Base-by-base conservation (phyloP, 106 monocot genomes). In the Allium sativum region DNA sequence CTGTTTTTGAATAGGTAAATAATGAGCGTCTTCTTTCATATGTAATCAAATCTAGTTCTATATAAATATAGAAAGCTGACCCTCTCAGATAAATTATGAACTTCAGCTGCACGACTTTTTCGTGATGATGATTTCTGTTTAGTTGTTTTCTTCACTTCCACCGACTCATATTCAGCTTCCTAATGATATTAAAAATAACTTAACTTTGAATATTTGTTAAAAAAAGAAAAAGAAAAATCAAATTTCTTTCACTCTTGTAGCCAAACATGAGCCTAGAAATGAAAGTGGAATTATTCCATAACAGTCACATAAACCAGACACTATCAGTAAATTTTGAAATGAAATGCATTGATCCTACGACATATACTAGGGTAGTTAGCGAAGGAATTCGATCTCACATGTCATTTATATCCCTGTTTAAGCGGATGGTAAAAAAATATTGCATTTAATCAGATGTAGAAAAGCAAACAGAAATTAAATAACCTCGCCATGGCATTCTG, bases 71-170 rank as follows among this genome's bases (percentile, higher is more conserved):
- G 48, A 9, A 22, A 21, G 9, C 52, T 71, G 73, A 94, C 93
- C 78, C 93, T 76, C 70, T 94, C 93, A 1, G 93, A 94, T 40
- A 89, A 82, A 62, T 94, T 94, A 51, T 94, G 93, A 9, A 94
- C 89, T 73, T 94, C 89, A 11, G 93, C 89, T 21, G 85, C 89
- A 50, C 93, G 89, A 40, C 72, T 86, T 72, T 86, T 83, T 9
- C 89, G 80, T 7, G 80, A 64, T 17, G 82, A 71, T 31, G 65
- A 19, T 42, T 79, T 58, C 53, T 72, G 73, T 43, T 75, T 53
- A 58, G 65, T 54, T 7, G 22, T 61, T 64, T 71, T 81, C 7
- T 71, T 78, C 8, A 61, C 78, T 12, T 73, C 76, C 47, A 52
- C 10, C 9, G 82, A 85, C 61, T 89, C 85, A 52, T 78, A 58